Conservation (phyloP, 2,329 filamentous ascomycete genomes). For the Aspergillus sp. region DNA sequence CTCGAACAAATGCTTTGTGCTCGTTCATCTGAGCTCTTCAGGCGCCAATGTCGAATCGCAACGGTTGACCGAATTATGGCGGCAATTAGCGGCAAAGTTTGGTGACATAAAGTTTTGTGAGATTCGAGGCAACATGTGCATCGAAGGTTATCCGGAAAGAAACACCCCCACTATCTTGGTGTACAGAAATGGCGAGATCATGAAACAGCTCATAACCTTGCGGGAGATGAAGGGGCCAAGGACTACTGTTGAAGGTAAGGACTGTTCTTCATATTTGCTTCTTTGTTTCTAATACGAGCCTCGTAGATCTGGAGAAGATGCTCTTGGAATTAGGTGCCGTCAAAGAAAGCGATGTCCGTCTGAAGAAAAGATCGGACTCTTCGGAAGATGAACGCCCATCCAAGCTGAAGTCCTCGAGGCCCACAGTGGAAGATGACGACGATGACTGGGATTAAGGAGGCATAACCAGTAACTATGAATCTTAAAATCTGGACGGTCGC, state of each 20-base stretch:
- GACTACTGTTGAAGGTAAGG: slow-evolving; percentile 62
- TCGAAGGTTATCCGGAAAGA: slow-evolving; percentile 91
- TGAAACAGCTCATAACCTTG: slow-evolving; percentile 88
- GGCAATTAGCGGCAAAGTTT: slow-evolving; percentile 78
- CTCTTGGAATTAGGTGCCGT: slow-evolving; percentile 82
- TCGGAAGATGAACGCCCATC: slow-evolving; percentile 56
- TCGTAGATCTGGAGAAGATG: slow-evolving; percentile 71
- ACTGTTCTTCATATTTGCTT: background rate
- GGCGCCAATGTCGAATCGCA: slow-evolving; percentile 82
- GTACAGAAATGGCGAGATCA: slow-evolving; percentile 90
- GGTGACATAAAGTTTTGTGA: slow-evolving; percentile 98
- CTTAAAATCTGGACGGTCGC: background rate
- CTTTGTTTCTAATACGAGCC: background rate
- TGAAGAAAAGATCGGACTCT: slow-evolving; percentile 62
- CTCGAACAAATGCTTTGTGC: slow-evolving; percentile 65
- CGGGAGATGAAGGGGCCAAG: slow-evolving; percentile 72
- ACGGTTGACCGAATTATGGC: slow-evolving; percentile 82
- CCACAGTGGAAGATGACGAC: slow-evolving; percentile 50
- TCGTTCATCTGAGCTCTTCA: slow-evolving; percentile 81
- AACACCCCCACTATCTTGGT: slow-evolving; percentile 94
- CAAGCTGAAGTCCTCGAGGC: slow-evolving; percentile 39
- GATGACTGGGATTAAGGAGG: slow-evolving; percentile 61
- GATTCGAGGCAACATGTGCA: slow-evolving; percentile 87
- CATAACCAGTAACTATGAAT: background rate
- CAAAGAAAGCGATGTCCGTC: slow-evolving; percentile 73